Percentiles rank a stretch among this genome's conserved stretches.
Conservation (phyloP, 331 rosid genomes). For the Erythrophleum ivorense region DNA sequence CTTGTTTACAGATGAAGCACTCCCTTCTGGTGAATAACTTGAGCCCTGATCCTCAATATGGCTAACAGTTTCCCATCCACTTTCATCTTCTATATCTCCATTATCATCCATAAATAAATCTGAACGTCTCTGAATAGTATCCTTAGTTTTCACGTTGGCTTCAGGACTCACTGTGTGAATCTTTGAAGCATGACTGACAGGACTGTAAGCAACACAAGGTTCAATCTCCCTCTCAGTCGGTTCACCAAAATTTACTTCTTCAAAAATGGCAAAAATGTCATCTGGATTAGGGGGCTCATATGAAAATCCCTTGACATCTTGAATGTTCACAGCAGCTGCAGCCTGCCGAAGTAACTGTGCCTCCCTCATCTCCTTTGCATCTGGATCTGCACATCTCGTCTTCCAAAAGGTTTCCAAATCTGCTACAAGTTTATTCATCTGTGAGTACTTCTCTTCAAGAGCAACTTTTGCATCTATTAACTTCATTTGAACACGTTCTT, state of each 20-base stretch:
- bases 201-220: constrained; percentile 68
- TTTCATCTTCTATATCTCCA: constrained; percentile 80
- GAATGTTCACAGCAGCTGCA: constrained; percentile 67
- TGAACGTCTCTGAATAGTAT: constrained; percentile 52
- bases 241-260: constrained; percentile 71
- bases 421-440: constrained; percentile 77
- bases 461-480: constrained; percentile 92
- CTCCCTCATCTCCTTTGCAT: constrained; percentile 74
- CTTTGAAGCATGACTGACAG: constrained; percentile 71
- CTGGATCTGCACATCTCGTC: constrained; percentile 50
- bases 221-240: constrained; percentile 72
- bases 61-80: constrained; percentile 99
- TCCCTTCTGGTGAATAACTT: constrained; percentile 82
- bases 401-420: constrained; percentile 67
- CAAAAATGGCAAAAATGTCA: constrained; percentile 75
- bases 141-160: constrained; percentile 49
- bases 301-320: constrained; percentile 70
- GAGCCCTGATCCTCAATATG: constrained; percentile 91
- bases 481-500: constrained; percentile 96
- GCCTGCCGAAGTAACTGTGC: constrained; percentile 62
- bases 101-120: constrained; percentile 56
- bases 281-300: constrained; percentile 82
- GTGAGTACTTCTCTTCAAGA: constrained; percentile 82
- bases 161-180: constrained; percentile 78
- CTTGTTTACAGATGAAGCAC: constrained; percentile 63